Base-by-base conservation (phyloP, 2,329 filamentous ascomycete species). In the Colletotrichum tanaceti region DNA sequence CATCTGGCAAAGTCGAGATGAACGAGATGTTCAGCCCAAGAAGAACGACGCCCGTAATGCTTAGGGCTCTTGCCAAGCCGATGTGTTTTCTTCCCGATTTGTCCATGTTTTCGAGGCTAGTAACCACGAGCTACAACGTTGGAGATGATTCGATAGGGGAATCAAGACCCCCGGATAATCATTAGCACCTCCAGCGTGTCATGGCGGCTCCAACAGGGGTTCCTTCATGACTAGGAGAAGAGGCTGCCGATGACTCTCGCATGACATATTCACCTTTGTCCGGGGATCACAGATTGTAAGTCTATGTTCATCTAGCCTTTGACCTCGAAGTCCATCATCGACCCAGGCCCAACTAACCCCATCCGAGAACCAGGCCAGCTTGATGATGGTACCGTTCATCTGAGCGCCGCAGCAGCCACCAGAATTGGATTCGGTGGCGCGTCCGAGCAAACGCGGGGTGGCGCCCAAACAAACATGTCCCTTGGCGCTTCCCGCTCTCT, bases 281-380 rank as follows among this genome's bases (percentile, higher is more conserved):
- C 11, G n/a, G 4, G 7, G 3, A 11, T 4, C 11, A 16, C 13
- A 28, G 13, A n/a, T 35, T 1, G 5, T 9, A 7, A 32, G 16
- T 16, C n/a, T n/a, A 5, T 50, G 49, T 6, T 35, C 16, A 16
- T 2, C 22, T 4, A 18, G 5, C 24, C 5, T n/a, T 35, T 11
- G 2, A 35, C 2, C 16, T 6, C 13, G 7, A 24, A 10, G 14
- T 3, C 5, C 9, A 32, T 28, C 3, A 20, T 24, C 5, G 4
- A 39, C 20, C 18, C 50, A 35, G 49, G 41, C 63, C 39, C 24
- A 14, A 32, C n/a, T 32, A 60, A 3, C 39, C 57, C 58, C 50
- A 62, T 41, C 57, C 24, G 63, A 54, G 58, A 55, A 43, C 52
- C 10, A 57, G 11, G 44, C 38, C 43, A n/a, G 20, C 41, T 58